Evolutionary conservation across 768 basidiomycete species (phyloP).

Genomic region (Guyanaporus albipodus): DNA sequence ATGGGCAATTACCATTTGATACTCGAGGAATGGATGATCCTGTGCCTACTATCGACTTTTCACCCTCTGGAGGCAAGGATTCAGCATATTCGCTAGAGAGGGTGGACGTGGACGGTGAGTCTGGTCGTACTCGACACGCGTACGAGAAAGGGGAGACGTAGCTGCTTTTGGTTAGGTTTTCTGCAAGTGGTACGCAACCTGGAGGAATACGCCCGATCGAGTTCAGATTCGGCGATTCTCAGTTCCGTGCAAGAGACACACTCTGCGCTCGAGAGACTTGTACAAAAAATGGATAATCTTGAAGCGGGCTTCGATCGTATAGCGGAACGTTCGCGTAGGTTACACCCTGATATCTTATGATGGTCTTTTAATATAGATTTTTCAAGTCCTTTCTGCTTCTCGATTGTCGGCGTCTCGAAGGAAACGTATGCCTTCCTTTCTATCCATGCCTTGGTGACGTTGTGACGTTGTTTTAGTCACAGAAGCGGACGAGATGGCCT

Average conservation of each 20-base stretch:
- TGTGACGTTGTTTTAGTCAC: constrained; percentile 42
- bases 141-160: neutral
- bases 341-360: neutral
- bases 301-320: constrained; percentile 82
- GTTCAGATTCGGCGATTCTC: constrained; percentile 43
- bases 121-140: constrained; percentile 36
- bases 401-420: constrained; percentile 63
- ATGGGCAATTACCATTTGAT: constrained; percentile 86
- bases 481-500: constrained; percentile 72
- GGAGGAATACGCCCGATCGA: constrained; percentile 49
- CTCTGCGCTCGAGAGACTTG: constrained; percentile 58
- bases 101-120: constrained; percentile 67
- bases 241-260: constrained; percentile 62
- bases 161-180: constrained; percentile 41
- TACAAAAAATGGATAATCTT: constrained; percentile 74
- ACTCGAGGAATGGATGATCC: constrained; percentile 76
- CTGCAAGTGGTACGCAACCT: constrained; percentile 62
- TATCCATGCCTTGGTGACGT: neutral
- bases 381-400: constrained; percentile 73
- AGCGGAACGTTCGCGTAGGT: constrained; percentile 77
- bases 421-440: constrained; percentile 51
- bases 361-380: constrained; percentile 3
- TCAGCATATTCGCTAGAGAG: constrained; percentile 63
- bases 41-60: constrained; percentile 76
- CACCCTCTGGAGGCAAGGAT: constrained; percentile 62